phyloP scores from a whole-genome alignment of 352 stramenopile genomes.

The Achlya hypogyna region DNA sequence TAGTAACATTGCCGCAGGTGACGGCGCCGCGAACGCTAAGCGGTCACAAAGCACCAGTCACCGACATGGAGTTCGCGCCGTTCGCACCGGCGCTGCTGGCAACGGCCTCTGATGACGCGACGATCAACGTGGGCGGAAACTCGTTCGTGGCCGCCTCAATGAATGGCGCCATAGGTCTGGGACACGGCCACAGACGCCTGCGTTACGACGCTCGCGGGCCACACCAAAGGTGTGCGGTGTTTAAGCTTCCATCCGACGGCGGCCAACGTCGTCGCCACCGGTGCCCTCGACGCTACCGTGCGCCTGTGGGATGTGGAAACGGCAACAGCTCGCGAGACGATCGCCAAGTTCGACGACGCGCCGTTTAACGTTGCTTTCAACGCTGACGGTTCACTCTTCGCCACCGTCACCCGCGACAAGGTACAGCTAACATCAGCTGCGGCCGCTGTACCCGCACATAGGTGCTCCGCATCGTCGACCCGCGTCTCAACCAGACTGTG shows the following conservation, averaged over 20 bases:
- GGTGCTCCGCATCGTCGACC: conserved; percentile 65
- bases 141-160: too few relatives aligned
- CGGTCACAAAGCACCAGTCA: conserved; percentile 55
- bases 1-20: background rate
- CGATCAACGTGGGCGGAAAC: conserved; percentile 35
- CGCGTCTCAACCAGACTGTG: conserved; percentile 42
- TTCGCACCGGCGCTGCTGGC: conserved; percentile 46
- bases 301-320: conserved; percentile 68
- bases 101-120: conserved; percentile 46
- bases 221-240: conserved; percentile 43
- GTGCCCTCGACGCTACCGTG: conserved; percentile 46
- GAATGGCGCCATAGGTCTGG: background rate
- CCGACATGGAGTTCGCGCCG: conserved; percentile 49
- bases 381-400: conserved; percentile 45
- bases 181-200: background rate
- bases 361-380: conserved; percentile 71
- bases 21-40: conserved; percentile 37
- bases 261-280: conserved; percentile 48
- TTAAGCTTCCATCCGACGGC: conserved; percentile 62
- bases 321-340: conserved; percentile 32
- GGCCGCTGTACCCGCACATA: background rate
- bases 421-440: background rate
- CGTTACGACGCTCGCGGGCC: conserved; percentile 29
- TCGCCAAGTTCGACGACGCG: conserved; percentile 57
- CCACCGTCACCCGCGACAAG: conserved; percentile 56